Percentiles rank a stretch among this genome's conserved stretches.
These are phyloP conservation scores for Scheffersomyces titani DNA, from an alignment of 1,139 yeast species.

Conservation along the genomic window DNA sequence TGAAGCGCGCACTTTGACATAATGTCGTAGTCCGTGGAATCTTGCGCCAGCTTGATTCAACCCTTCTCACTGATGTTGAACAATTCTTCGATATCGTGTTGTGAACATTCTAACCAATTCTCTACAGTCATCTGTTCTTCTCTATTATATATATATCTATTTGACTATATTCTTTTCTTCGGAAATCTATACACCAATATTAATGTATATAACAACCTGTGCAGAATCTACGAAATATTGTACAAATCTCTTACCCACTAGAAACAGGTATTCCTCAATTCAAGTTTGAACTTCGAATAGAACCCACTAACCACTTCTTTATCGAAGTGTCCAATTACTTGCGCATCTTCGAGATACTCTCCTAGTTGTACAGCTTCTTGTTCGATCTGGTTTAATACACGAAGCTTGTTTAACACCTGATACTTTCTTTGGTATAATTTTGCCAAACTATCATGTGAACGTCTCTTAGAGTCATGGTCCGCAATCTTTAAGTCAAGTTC, in stretches of 20 bases:
- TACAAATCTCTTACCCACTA: background rate
- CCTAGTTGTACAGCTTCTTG: constrained; percentile 9
- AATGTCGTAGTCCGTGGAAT: background rate
- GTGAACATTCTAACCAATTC: too few relatives aligned
- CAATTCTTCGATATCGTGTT: background rate
- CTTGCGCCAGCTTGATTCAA: background rate
- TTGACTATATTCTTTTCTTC: background rate
- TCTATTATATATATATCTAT: too few relatives aligned
- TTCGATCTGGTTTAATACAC: constrained; percentile 10
- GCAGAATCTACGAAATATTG: background rate
- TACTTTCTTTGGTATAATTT: constrained; percentile 12
- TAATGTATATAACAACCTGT: too few relatives aligned
- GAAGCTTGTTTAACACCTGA: constrained; percentile 10
- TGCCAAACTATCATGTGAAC: constrained; percentile 1
- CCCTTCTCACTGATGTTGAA: background rate
- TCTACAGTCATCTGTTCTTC: too few relatives aligned
- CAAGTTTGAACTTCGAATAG: background rate
- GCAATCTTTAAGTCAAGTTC: background rate
- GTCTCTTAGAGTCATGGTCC: background rate
- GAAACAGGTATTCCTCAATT: background rate
- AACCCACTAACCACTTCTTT: background rate
- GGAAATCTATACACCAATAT: too few relatives aligned
- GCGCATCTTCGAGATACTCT: constrained; percentile 14
- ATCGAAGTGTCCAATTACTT: constrained; percentile 6
- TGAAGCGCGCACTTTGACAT: too few relatives aligned